phyloP scores from a whole-genome alignment of 257 asterid species.

The Solanum sparsipilum region DNA sequence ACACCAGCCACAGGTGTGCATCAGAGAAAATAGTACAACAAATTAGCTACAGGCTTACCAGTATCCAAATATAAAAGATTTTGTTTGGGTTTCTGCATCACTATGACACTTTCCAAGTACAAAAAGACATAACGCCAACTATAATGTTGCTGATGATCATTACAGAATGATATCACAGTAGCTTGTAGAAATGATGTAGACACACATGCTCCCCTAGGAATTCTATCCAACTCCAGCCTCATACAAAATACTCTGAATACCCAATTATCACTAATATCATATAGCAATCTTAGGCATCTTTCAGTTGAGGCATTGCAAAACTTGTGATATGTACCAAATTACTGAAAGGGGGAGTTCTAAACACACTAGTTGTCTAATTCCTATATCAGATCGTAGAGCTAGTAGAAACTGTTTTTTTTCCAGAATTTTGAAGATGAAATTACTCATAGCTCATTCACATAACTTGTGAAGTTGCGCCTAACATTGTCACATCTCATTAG shows the following conservation, averaged over 20 bases:
- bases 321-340: not conserved
- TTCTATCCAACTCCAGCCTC: not conserved
- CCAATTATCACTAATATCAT: not conserved
- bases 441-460: not conserved
- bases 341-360: not conserved
- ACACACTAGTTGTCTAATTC: not conserved
- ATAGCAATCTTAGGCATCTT: not conserved
- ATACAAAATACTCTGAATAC: not conserved
- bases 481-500: not conserved
- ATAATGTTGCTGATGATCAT: not conserved
- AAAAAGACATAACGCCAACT: not conserved
- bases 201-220: not conserved
- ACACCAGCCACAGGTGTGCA: not conserved
- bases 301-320: not conserved
- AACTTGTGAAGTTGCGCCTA: not conserved
- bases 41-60: not conserved
- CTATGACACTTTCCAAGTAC: not conserved
- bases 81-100: not conserved
- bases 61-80: not conserved
- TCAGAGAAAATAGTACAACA: not conserved
- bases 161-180: not conserved
- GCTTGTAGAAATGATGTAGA: not conserved
- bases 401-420: not conserved
- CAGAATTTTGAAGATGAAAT: not conserved
- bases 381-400: not conserved